A percentile compares a stretch with the other conserved stretches of the same genome.
phyloP scores from a whole-genome alignment of 768 basidiomycete genomes.

The Auriscalpium orientale region DNA sequence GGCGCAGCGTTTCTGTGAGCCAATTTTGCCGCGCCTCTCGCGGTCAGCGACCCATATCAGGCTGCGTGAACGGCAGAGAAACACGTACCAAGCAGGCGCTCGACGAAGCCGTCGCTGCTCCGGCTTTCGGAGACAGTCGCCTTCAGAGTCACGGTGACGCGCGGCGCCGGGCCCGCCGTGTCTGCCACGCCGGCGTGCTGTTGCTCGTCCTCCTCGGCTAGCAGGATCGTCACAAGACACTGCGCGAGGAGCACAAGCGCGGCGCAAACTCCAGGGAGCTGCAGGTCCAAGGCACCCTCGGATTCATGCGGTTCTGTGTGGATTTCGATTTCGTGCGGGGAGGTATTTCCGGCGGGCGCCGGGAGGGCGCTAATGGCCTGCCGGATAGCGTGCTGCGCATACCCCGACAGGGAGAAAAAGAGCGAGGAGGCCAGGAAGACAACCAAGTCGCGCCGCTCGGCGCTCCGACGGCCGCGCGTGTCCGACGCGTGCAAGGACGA shows the following conservation, averaged over 20 bases:
- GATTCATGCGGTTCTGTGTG: neutral
- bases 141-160: conserved; percentile 4
- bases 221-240: conserved; percentile 9
- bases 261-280: conserved; percentile 10
- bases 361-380: neutral
- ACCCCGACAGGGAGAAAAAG: conserved; percentile 2
- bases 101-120: conserved; percentile 13
- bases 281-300: conserved; percentile 4
- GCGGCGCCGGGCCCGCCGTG: neutral
- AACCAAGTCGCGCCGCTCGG: neutral
- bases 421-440: neutral
- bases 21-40: neutral
- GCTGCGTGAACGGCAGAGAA: neutral
- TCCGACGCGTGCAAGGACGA: conserved; percentile 60
- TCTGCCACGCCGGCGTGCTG: neutral
- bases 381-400: conserved; percentile 6
- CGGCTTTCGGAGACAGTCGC: conserved; percentile 4
- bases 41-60: neutral
- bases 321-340: neutral
- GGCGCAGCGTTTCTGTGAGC: conserved; percentile 54
- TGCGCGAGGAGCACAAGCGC: conserved; percentile 10
- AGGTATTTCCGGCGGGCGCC: neutral
- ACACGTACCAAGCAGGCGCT: conserved; percentile 18
- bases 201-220: conserved; percentile 1
- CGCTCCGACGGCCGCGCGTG: conserved; percentile 13